phyloP scores from a whole-genome alignment of 1,139 yeast species.

The Scheffersomyces insectosa region DNA sequence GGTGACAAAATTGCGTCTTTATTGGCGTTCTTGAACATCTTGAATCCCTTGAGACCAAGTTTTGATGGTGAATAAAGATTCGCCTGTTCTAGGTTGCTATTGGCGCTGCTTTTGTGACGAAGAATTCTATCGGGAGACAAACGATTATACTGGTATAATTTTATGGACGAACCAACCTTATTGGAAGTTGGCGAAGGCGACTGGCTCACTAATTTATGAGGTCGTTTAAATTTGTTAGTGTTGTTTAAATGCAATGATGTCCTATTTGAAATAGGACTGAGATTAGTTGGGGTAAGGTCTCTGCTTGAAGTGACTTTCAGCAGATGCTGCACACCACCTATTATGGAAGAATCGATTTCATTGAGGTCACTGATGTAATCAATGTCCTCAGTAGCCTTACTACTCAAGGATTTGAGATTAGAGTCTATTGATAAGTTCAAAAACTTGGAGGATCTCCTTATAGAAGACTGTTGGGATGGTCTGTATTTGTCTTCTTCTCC shows the following conservation, averaged over 20 bases:
- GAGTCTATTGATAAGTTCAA: constrained; percentile 48
- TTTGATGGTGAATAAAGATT: constrained; percentile 34
- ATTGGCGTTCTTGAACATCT: constrained; percentile 36
- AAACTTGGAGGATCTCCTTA: constrained; percentile 48
- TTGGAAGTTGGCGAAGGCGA: constrained; percentile 44
- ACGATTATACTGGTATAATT: not conserved
- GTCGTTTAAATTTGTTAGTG: constrained; percentile 45
- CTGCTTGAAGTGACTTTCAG: constrained; percentile 5
- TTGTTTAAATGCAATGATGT: constrained; percentile 13
- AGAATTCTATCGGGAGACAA: constrained; percentile 5
- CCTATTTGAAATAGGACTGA: constrained; percentile 16
- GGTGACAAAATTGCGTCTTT: constrained; percentile 38
- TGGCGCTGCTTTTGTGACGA: constrained; percentile 1
- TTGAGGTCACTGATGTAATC: constrained; percentile 30
- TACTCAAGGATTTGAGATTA: constrained; percentile 15
- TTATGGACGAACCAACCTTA: constrained; percentile 2
- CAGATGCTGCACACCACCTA: constrained; percentile 5
- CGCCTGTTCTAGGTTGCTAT: constrained; percentile 8
- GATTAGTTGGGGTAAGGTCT: constrained; percentile 20
- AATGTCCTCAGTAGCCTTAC: constrained; percentile 16
- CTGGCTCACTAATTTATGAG: constrained; percentile 48
- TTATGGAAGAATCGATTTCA: constrained; percentile 26
- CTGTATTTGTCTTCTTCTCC: constrained; percentile 20
- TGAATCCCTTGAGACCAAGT: constrained; percentile 31
- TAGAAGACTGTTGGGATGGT: constrained; percentile 27